These are phyloP conservation scores for Neurospora sp. DNA, from an alignment of 495 filamentous ascomycete genomes.

Conservation along the genomic window DNA sequence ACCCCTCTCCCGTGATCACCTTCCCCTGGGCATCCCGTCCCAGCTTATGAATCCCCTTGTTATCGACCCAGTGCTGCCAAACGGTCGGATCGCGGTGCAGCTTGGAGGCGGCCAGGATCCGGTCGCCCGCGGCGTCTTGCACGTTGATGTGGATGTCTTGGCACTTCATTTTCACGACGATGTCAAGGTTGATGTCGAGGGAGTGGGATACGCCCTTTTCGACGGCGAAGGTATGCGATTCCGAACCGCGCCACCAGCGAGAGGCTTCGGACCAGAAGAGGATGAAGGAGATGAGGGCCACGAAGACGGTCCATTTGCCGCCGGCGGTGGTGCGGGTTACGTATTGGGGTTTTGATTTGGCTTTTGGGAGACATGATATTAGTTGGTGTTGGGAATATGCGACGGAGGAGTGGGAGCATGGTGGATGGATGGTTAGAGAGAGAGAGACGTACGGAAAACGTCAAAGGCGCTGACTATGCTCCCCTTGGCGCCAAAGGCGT, in stretches of 20 bases:
- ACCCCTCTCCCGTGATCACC: slow-evolving; percentile 44
- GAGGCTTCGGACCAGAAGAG: slow-evolving; percentile 68
- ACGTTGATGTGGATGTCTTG: slow-evolving; percentile 87
- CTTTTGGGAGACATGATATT: slow-evolving; percentile 34
- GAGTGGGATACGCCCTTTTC: slow-evolving; percentile 83
- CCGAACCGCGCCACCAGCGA: slow-evolving; percentile 74
- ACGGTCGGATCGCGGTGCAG: slow-evolving; percentile 66
- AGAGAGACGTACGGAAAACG: slow-evolving; percentile 73
- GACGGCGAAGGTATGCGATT: slow-evolving; percentile 83
- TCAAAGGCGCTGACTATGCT: slow-evolving; percentile 78
- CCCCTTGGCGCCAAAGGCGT: slow-evolving; percentile 65
- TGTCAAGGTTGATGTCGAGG: slow-evolving; percentile 91
- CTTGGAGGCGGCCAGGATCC: slow-evolving; percentile 70
- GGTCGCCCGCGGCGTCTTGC: slow-evolving; percentile 88
- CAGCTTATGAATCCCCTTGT: slow-evolving; percentile 56
- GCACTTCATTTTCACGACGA: slow-evolving; percentile 87
- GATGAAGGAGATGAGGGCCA: slow-evolving; percentile 58
- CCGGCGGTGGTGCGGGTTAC: slow-evolving; percentile 70
- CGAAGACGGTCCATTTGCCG: slow-evolving; percentile 84
- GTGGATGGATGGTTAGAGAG: background rate
- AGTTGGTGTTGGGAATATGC: slow-evolving; percentile 8
- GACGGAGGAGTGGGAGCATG: too few relatives aligned
- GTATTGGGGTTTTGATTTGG: slow-evolving; percentile 94
- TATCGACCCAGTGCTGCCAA: slow-evolving; percentile 75
- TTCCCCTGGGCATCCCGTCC: slow-evolving; percentile 40